phyloP scores from a whole-genome alignment of 305 asterid genomes.

The Fraxinus floribunda region DNA sequence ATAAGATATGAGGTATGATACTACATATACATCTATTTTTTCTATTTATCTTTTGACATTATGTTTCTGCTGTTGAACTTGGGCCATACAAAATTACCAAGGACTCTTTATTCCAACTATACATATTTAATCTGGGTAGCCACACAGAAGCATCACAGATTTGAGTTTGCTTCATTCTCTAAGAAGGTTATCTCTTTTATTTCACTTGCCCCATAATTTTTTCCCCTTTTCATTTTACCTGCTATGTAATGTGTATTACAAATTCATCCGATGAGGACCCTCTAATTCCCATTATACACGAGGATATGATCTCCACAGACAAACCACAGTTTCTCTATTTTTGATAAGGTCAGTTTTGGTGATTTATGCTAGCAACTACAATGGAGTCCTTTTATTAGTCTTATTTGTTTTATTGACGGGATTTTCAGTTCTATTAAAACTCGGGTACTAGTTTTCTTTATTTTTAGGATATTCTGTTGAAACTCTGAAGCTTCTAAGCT shows the following conservation, averaged over 20 bases:
- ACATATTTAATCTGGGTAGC: background rate
- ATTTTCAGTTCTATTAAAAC: background rate
- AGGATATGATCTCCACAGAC: background rate
- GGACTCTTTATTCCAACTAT: background rate
- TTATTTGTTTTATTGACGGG: background rate
- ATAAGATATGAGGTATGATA: conserved; percentile 29
- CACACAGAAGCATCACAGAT: background rate
- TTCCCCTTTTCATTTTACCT: background rate
- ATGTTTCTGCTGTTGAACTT: background rate
- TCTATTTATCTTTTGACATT: background rate
- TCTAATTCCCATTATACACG: background rate
- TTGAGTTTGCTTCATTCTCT: background rate
- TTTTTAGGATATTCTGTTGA: background rate
- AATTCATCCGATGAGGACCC: background rate
- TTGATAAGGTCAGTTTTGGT: background rate
- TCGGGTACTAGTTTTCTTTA: background rate
- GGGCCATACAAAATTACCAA: background rate
- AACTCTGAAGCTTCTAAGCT: background rate
- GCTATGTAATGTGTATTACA: background rate
- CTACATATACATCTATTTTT: background rate
- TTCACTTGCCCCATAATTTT: background rate
- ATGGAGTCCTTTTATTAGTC: background rate
- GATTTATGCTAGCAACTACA: background rate
- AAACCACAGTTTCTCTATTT: background rate
- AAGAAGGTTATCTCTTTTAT: background rate